A percentile compares a stretch with the other conserved stretches of the same genome.
Evolutionary conservation across 768 basidiomycete genomes (phyloP).

Genomic region (Melanogaster broomeanus): DNA sequence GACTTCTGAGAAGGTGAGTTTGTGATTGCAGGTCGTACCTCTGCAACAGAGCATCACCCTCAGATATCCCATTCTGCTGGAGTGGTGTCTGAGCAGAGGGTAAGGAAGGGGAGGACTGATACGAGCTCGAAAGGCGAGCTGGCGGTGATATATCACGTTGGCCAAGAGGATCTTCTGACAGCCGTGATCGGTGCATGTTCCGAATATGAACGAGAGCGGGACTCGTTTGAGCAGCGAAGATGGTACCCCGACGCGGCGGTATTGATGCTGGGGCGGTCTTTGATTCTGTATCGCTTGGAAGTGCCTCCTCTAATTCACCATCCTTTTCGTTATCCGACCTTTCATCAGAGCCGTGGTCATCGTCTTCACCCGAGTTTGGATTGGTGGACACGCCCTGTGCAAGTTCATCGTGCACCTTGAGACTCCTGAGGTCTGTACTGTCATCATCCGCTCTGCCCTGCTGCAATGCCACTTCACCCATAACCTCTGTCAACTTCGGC

Average conservation of each 20-base stretch:
- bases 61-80: constrained; percentile 44
- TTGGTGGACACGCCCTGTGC: constrained; percentile 25
- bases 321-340: constrained; percentile 34
- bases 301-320: constrained; percentile 11
- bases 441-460: constrained; percentile 81
- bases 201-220: constrained; percentile 69
- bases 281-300: constrained; percentile 14
- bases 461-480: constrained; percentile 84
- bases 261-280: constrained; percentile 11
- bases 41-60: constrained; percentile 59
- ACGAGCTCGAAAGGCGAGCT: constrained; percentile 44
- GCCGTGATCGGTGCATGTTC: constrained; percentile 49
- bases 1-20: constrained; percentile 72
- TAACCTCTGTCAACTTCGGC: constrained; percentile 69
- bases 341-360: constrained; percentile 47
- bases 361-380: constrained; percentile 34
- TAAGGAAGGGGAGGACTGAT: constrained; percentile 74
- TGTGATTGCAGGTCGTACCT: constrained; percentile 71
- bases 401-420: constrained; percentile 47
- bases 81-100: constrained; percentile 46
- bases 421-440: constrained; percentile 48
- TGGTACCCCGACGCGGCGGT: constrained; percentile 45
- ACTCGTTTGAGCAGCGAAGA: constrained; percentile 69
- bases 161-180: constrained; percentile 75
- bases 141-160: constrained; percentile 54